Evolutionary conservation across 2,329 filamentous ascomycete species (phyloP).

Genomic region (Colletotrichum orbiculare): DNA sequence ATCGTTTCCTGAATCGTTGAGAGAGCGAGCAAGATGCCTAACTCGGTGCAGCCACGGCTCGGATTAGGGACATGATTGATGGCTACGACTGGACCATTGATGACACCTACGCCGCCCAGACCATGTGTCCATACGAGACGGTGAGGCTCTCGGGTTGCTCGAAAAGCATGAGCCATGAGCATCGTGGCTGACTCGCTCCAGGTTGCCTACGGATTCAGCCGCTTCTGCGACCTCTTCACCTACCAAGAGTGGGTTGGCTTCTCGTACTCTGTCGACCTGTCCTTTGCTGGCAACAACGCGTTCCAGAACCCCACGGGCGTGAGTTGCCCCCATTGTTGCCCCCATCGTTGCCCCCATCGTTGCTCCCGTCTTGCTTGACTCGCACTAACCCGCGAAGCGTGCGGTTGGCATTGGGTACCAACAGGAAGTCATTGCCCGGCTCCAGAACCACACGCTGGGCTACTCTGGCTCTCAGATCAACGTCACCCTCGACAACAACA

Average conservation of each 20-base stretch:
- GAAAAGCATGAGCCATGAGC: too few species aligned
- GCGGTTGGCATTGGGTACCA: constrained; percentile 81
- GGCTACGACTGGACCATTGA: constrained; percentile 72
- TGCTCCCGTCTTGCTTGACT: constrained; percentile 49
- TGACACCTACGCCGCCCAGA: constrained; percentile 76
- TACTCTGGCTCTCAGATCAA: constrained; percentile 73
- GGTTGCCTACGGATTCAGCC: constrained; percentile 79
- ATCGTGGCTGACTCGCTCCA: constrained; percentile 37
- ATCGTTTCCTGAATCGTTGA: constrained; percentile 8
- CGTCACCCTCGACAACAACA: constrained; percentile 75
- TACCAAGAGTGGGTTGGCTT: constrained; percentile 80
- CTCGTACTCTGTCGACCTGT: constrained; percentile 76
- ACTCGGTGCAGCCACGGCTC: constrained; percentile 61
- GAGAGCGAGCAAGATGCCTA: background rate
- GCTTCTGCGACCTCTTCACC: constrained; percentile 80
- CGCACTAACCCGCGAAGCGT: constrained; percentile 53
- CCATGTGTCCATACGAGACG: constrained; percentile 81
- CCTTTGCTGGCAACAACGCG: constrained; percentile 69
- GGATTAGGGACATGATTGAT: constrained; percentile 66
- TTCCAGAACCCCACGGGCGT: constrained; percentile 74
- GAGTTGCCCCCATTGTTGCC: constrained; percentile 38
- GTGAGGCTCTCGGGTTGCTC: constrained; percentile 36
- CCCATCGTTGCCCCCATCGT: constrained; percentile 42
- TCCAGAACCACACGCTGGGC: constrained; percentile 72
- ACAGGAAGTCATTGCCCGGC: constrained; percentile 76